These are phyloP conservation scores for Glycine soja DNA, from an alignment of 306 rosid species.

Conservation along the genomic window DNA sequence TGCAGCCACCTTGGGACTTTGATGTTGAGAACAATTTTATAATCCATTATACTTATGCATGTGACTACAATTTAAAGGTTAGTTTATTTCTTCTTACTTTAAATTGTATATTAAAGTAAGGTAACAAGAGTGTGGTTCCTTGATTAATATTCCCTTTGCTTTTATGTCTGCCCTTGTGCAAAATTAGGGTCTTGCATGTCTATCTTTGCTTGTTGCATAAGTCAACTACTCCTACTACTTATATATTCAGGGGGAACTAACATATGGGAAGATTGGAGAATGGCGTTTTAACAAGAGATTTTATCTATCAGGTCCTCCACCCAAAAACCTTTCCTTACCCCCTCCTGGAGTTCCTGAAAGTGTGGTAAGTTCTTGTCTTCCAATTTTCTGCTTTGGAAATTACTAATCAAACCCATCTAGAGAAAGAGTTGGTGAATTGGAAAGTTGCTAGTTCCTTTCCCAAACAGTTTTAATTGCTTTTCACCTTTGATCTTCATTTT, in stretches of 20 bases:
- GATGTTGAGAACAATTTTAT: slow-evolving; percentile 63
- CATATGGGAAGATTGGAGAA: slow-evolving; percentile 78
- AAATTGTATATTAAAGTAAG: neutral
- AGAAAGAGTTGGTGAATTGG: neutral
- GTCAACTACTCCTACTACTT: slow-evolving; percentile 13
- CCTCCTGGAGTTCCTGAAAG: slow-evolving; percentile 89
- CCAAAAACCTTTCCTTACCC: slow-evolving; percentile 74
- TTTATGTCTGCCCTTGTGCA: neutral
- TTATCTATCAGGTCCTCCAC: slow-evolving; percentile 74
- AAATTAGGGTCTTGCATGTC: neutral
- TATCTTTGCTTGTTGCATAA: slow-evolving; percentile 7
- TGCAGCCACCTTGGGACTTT: slow-evolving; percentile 91
- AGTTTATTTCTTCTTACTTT: slow-evolving; percentile 38
- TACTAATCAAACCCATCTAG: slow-evolving; percentile 6
- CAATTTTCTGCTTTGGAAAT: slow-evolving; percentile 7
- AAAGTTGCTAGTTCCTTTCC: slow-evolving; percentile 28
- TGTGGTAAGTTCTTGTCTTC: slow-evolving; percentile 64
- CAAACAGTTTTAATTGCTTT: neutral
- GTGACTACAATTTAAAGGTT: slow-evolving; percentile 79
- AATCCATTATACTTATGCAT: slow-evolving; percentile 80
- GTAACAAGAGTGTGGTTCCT: neutral
- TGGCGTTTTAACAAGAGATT: slow-evolving; percentile 93
- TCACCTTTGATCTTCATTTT: neutral
- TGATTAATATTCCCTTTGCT: slow-evolving; percentile 17
- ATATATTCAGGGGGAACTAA: slow-evolving; percentile 65